Evolutionary conservation across 768 basidiomycete species (phyloP).

Genomic region (Agaricus sinodeliciosus): DNA sequence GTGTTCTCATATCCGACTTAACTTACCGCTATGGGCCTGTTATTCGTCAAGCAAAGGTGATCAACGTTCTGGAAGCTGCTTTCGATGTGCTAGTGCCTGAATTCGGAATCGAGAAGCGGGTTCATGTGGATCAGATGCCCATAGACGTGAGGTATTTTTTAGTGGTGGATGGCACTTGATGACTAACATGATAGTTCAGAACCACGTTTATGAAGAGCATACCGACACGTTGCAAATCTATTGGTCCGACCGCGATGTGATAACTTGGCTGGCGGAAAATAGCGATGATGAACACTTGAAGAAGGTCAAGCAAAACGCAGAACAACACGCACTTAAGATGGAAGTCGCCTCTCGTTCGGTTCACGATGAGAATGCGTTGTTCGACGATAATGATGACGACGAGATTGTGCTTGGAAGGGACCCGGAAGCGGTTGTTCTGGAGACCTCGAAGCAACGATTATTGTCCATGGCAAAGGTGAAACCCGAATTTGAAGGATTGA

Average conservation of each 20-base stretch:
- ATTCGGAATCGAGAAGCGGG: slow-evolving; percentile 98
- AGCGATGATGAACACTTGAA: slow-evolving; percentile 94
- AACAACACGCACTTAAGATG: slow-evolving; percentile 88
- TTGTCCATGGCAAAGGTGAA: slow-evolving; percentile 70
- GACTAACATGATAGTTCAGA: slow-evolving; percentile 36
- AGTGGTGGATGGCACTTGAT: background rate
- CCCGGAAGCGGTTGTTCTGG: slow-evolving; percentile 26
- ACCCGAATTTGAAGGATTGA: slow-evolving; percentile 81
- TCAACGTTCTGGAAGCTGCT: slow-evolving; percentile 94
- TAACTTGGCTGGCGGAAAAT: slow-evolving; percentile 91
- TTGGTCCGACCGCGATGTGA: slow-evolving; percentile 93
- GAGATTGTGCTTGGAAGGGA: slow-evolving; percentile 72
- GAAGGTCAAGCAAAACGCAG: slow-evolving; percentile 90
- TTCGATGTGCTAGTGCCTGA: slow-evolving; percentile 96
- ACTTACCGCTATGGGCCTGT: slow-evolving; percentile 95
- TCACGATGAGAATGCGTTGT: slow-evolving; percentile 82
- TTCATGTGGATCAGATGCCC: slow-evolving; percentile 98
- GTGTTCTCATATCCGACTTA: slow-evolving; percentile 89
- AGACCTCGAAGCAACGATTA: slow-evolving; percentile 71
- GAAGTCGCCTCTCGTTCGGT: slow-evolving; percentile 81
- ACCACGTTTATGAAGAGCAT: slow-evolving; percentile 95
- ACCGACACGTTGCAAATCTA: slow-evolving; percentile 88
- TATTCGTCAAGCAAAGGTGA: slow-evolving; percentile 89
- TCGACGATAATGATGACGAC: slow-evolving; percentile 80
- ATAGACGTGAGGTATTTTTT: slow-evolving; percentile 63